Base-by-base conservation (phyloP, 1,139 yeast species). In the Saccharomyces hybrid region DNA sequence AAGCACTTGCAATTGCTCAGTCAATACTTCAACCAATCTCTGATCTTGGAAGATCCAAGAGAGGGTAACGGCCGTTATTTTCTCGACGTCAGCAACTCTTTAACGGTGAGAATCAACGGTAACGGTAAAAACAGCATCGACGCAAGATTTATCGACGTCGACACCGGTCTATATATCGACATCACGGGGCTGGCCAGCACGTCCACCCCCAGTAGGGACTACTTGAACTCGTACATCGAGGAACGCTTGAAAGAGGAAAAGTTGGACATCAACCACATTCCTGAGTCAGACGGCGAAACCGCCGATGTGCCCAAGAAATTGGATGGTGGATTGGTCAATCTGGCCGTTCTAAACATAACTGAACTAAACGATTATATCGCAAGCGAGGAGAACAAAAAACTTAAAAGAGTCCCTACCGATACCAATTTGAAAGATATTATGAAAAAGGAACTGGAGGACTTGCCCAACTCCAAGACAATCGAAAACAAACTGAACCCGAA, bases 121-220 rank as follows among this genome's bases (percentile, higher is more conserved):
- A 80, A 79, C 61, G 81, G 81, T 23, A 60, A 63, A 26, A 88
- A 88, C 67, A 82, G 84, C 57, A 88, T 88, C 57, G 96, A 88
- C 72, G 96, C 93, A 0, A 76, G 96, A 56, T 86, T 87, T 63
- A 80, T 88, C 55, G 95, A 88, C 68, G 74, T 83, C 5, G 86
- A 84, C 59, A 79, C 87, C 13, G 96, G 96, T 0, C 69, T 84
- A 53, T 88, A 84, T 66, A 79, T 88, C 54, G 96, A 88, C 69
- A 78, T 82, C 28, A 82, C 86, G 1, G 86, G 80, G 0, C 66
- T 82, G 50, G 75, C 82, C 20, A 70, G 68, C 3, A 61, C 69
- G 11, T 57, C 65, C n/a, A 61, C 59, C 13, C 54, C 57, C 5
- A 38, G 42, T 38, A 38, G 42, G 9, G 42, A 38, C 5, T 38